Evolutionary conservation across 2,329 filamentous ascomycete species (phyloP).

Genomic region (Ceratocystis harringtonii): DNA sequence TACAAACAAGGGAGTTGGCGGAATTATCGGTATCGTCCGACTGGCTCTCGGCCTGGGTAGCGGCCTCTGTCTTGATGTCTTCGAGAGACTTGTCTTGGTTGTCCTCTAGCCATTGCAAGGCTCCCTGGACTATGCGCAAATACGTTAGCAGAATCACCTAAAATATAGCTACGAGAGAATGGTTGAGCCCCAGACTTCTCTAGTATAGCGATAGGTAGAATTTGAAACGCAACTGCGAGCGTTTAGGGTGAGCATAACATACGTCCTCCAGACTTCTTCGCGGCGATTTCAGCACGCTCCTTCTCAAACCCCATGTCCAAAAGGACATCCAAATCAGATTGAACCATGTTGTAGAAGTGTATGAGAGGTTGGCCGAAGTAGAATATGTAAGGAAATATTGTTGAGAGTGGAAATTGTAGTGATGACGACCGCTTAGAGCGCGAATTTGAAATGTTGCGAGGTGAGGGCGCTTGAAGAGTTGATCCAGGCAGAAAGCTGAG

Average conservation of each 20-base stretch:
- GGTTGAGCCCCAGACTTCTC: background rate
- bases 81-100: conserved; percentile 81
- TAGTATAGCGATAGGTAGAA: background rate
- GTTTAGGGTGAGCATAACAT: conserved; percentile 26
- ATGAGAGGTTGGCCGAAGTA: conserved; percentile 17
- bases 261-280: conserved; percentile 72
- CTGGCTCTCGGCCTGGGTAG: conserved; percentile 20
- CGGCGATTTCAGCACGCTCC: conserved; percentile 64
- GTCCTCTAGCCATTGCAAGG: conserved; percentile 86
- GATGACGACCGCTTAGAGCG: too few species aligned
- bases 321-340: conserved; percentile 45
- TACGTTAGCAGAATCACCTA: background rate
- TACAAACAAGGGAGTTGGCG: conserved; percentile 75
- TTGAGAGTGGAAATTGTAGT: background rate
- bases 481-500: background rate
- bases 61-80: conserved; percentile 45
- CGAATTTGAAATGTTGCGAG: background rate
- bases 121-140: conserved; percentile 53
- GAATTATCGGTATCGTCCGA: conserved; percentile 35
- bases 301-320: conserved; percentile 70
- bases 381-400: background rate
- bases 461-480: background rate
- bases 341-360: conserved; percentile 31
- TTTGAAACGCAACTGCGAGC: background rate
- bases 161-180: background rate